These are phyloP conservation scores for Geranomyces michiganensis DNA, from an alignment of 192 early-diverging fungal species.

Conservation along the genomic window DNA sequence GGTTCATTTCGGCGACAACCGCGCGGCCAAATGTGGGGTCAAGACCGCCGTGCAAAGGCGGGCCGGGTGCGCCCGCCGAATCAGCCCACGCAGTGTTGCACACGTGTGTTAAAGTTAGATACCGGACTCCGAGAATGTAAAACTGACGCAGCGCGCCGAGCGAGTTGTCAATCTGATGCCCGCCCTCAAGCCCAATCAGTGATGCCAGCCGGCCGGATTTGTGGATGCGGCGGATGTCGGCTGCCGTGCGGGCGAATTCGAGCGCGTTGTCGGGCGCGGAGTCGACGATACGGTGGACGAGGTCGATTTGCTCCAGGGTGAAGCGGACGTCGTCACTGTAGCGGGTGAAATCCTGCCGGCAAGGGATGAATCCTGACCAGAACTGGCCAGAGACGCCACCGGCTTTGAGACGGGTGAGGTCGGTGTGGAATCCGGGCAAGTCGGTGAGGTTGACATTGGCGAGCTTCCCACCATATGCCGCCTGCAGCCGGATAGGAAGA, in stretches of 20 bases:
- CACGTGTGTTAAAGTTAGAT: slow-evolving; percentile 70
- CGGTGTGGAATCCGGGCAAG: slow-evolving; percentile 26
- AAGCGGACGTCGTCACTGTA: slow-evolving; percentile 30
- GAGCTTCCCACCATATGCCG: slow-evolving; percentile 18
- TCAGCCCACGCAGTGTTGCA: slow-evolving; percentile 62
- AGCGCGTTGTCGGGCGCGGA: slow-evolving; percentile 51
- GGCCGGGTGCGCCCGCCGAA: slow-evolving; percentile 28
- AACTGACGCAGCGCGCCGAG: slow-evolving; percentile 56
- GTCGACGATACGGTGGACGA: slow-evolving; percentile 60
- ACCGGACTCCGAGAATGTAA: slow-evolving; percentile 63
- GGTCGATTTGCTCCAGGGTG: slow-evolving; percentile 62
- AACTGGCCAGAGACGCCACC: slow-evolving; percentile 35
- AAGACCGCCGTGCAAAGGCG: slow-evolving; percentile 51
- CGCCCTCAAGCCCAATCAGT: slow-evolving; percentile 71
- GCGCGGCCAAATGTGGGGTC: slow-evolving; percentile 52
- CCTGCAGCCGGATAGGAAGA: slow-evolving; percentile 29
- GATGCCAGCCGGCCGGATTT: slow-evolving; percentile 55
- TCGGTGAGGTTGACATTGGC: slow-evolving; percentile 32
- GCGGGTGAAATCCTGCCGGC: slow-evolving; percentile 15
- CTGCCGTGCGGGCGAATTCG: slow-evolving; percentile 43
- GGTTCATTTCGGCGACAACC: slow-evolving; percentile 70
- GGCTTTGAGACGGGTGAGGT: slow-evolving; percentile 36
- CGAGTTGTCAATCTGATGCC: slow-evolving; percentile 65
- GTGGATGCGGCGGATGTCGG: slow-evolving; percentile 50
- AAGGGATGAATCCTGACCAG: slow-evolving; percentile 47